phyloP scores from a whole-genome alignment of 108 stramenopile genomes.

The Chaetoceros muelleri region DNA sequence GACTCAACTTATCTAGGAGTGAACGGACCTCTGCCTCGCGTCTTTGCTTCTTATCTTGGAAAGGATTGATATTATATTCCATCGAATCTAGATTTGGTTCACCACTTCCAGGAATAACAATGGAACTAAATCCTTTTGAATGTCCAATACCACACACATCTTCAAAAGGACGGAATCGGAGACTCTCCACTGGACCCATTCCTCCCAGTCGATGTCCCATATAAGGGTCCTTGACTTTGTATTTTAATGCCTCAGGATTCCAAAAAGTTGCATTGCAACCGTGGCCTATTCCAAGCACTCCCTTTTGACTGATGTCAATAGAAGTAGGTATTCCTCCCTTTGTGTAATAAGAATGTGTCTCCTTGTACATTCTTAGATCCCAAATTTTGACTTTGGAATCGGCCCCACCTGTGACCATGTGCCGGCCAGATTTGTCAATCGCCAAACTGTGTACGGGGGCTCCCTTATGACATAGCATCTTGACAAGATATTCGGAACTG shows the following conservation, averaged over 20 bases:
- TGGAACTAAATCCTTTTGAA: constrained; percentile 70
- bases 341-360: constrained; percentile 47
- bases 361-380: constrained; percentile 87
- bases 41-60: constrained; percentile 80
- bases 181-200: constrained; percentile 43
- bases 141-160: constrained; percentile 97
- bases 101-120: constrained; percentile 95
- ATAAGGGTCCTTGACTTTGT: constrained; percentile 78
- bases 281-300: constrained; percentile 81
- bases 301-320: constrained; percentile 87
- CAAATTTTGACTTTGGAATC: constrained; percentile 85
- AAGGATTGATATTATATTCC: constrained; percentile 88
- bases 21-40: constrained; percentile 92
- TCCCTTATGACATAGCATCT: constrained; percentile 86
- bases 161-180: constrained; percentile 94
- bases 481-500: constrained; percentile 68
- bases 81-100: constrained; percentile 93
- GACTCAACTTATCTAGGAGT: constrained; percentile 90
- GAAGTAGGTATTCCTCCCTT: constrained; percentile 47
- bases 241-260: constrained; percentile 60
- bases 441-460: constrained; percentile 71
- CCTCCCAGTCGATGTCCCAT: constrained; percentile 76
- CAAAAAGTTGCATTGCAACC: constrained; percentile 87
- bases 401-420: constrained; percentile 87
- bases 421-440: constrained; percentile 62